phyloP scores from a whole-genome alignment of 2,329 filamentous ascomycete genomes.

The Hypoxylon sp. region DNA sequence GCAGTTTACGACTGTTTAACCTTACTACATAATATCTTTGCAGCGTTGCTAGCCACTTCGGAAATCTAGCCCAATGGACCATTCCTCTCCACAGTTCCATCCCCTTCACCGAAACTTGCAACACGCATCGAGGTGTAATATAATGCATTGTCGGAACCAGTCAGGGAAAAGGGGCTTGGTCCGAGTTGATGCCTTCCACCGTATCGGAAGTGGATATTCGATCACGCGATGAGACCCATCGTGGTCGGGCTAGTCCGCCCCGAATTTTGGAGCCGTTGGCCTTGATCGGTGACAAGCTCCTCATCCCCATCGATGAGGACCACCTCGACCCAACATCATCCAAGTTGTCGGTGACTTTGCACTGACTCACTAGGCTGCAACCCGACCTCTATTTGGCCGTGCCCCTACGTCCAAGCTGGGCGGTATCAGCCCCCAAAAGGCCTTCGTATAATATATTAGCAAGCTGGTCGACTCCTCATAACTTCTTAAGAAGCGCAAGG shows the following conservation, averaged over 20 bases:
- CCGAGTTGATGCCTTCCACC: constrained; percentile 57
- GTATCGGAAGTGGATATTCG: constrained; percentile 64
- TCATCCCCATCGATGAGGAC: constrained; percentile 65
- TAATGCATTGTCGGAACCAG: constrained; percentile 38
- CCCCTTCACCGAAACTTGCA: neutral
- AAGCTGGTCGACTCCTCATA: constrained; percentile 64
- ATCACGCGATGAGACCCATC: constrained; percentile 68
- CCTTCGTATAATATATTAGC: constrained; percentile 32
- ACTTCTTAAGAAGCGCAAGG: constrained; percentile 31
- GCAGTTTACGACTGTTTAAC: neutral
- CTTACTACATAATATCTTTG: neutral
- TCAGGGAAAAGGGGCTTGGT: constrained; percentile 59
- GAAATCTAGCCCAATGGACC: neutral
- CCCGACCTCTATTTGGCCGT: constrained; percentile 65
- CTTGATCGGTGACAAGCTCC: constrained; percentile 70
- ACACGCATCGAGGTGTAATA: neutral
- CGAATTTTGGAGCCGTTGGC: constrained; percentile 70
- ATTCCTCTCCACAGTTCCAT: neutral
- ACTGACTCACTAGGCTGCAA: constrained; percentile 68
- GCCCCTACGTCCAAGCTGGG: constrained; percentile 53
- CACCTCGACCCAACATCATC: constrained; percentile 58
- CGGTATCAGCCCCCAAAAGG: constrained; percentile 12
- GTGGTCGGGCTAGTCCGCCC: constrained; percentile 69
- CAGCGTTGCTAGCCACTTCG: neutral
- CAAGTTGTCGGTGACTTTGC: constrained; percentile 63